phyloP scores from a whole-genome alignment of 306 rosid species.

The Acmispon strigosus region DNA sequence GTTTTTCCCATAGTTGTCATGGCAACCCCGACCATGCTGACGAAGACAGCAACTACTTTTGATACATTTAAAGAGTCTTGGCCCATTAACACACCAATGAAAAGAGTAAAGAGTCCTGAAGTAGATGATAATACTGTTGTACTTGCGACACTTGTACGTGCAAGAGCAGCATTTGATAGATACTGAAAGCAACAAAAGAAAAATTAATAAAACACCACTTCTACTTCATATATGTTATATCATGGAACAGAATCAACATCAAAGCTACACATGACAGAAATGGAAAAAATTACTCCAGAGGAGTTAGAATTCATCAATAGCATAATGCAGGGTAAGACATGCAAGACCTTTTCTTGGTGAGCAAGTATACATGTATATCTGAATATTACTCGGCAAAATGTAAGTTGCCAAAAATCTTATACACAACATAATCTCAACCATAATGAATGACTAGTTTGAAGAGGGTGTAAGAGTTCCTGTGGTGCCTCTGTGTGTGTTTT shows the following conservation, averaged over 20 bases:
- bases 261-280: not conserved
- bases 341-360: no score
- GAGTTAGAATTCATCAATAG: no score
- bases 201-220: not conserved
- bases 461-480: not conserved
- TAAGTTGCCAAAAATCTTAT: no score
- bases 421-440: no score
- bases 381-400: no score
- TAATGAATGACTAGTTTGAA: not conserved
- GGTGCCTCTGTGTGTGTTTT: not conserved
- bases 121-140: conserved; percentile 96
- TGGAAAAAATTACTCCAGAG: no score
- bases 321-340: no score
- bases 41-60: conserved; percentile 84
- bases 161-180: conserved; percentile 97
- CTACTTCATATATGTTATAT: not conserved
- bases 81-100: conserved; percentile 76
- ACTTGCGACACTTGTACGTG: conserved; percentile 96
- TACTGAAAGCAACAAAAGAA: conserved; percentile 50
- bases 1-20: conserved; percentile 97
- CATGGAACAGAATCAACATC: conserved; percentile 1
- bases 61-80: conserved; percentile 78
- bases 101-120: conserved; percentile 96
- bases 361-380: no score
- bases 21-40: conserved; percentile 91